A percentile compares a stretch with the other conserved stretches of the same genome.
Evolutionary conservation across 2,329 filamentous ascomycete species (phyloP).

Genomic region (Stachybotrys elegans): DNA sequence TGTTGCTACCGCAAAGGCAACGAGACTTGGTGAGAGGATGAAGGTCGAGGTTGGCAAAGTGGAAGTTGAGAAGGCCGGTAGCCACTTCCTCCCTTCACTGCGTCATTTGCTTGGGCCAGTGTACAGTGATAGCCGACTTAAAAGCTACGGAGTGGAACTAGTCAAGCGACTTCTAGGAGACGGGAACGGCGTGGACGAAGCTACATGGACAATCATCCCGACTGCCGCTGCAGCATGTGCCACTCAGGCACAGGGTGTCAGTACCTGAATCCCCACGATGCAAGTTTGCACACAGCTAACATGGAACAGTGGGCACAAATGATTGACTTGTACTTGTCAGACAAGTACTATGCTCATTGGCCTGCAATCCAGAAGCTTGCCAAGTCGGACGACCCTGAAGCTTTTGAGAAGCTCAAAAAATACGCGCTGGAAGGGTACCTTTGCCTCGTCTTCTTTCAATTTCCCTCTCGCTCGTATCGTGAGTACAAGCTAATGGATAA

Average conservation of each 20-base stretch:
- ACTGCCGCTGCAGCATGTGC: conserved; percentile 51
- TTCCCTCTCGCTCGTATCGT: neutral
- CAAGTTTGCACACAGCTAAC: neutral
- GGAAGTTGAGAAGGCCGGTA: too few species aligned
- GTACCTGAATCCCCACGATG: neutral
- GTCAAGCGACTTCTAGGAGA: conserved; percentile 49
- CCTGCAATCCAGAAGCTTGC: conserved; percentile 42
- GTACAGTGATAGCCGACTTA: conserved; percentile 26
- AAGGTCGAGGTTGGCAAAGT: conserved; percentile 38
- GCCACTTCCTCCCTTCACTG: neutral
- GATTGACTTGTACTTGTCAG: conserved; percentile 46
- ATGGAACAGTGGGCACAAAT: conserved; percentile 39
- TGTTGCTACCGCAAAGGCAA: conserved; percentile 39
- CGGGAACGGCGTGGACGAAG: conserved; percentile 46
- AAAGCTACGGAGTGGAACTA: conserved; percentile 54
- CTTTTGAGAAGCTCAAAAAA: conserved; percentile 39
- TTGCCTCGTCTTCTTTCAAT: neutral
- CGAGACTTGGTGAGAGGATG: conserved; percentile 39
- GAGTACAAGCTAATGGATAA: conserved; percentile 10
- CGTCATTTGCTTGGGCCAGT: conserved; percentile 1
- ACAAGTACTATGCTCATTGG: conserved; percentile 38
- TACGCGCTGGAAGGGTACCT: conserved; percentile 39
- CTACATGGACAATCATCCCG: conserved; percentile 54
- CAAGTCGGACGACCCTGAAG: conserved; percentile 33
- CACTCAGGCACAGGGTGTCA: conserved; percentile 45